Evolutionary conservation across 176 grass and related monocot species (phyloP).

Genomic region (Metroxylon sagu): DNA sequence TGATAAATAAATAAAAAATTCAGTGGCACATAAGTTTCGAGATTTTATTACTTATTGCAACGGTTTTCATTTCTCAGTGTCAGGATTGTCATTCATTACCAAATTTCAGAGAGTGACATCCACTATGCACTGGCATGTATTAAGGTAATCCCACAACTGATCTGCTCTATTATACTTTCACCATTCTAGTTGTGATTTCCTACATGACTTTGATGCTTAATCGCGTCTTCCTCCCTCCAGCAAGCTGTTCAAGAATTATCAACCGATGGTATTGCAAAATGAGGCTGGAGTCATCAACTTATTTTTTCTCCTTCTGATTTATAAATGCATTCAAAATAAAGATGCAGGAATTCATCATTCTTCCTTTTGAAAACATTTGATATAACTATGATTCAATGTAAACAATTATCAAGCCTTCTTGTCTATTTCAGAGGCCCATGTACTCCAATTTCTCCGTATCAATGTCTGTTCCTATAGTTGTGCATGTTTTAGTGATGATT

Average conservation of each 20-base stretch:
- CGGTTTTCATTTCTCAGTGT: slow-evolving; percentile 34
- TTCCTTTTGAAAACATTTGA: too few relatives aligned
- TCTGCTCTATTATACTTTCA: neutral
- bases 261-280: slow-evolving; percentile 19
- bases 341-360: neutral
- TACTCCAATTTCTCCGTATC: too few relatives aligned
- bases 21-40: neutral
- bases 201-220: neutral
- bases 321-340: neutral
- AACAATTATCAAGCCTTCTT: too few relatives aligned
- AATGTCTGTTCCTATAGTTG: too few relatives aligned
- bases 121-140: slow-evolving; percentile 61
- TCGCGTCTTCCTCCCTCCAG: slow-evolving; percentile 28
- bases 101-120: slow-evolving; percentile 81
- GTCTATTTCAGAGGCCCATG: too few relatives aligned
- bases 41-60: neutral
- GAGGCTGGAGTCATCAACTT: slow-evolving; percentile 6
- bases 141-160: slow-evolving; percentile 29
- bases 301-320: slow-evolving; percentile 4
- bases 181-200: neutral
- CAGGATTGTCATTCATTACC: slow-evolving; percentile 79
- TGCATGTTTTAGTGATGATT: too few relatives aligned
- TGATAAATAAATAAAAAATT: neutral
- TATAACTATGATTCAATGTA: too few relatives aligned
- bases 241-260: slow-evolving; percentile 58